Evolutionary conservation across 148 eudicot genomes (phyloP), one percentile per base, ranked within the genome.

Genomic region (Fallopia convolvulus): DNA sequence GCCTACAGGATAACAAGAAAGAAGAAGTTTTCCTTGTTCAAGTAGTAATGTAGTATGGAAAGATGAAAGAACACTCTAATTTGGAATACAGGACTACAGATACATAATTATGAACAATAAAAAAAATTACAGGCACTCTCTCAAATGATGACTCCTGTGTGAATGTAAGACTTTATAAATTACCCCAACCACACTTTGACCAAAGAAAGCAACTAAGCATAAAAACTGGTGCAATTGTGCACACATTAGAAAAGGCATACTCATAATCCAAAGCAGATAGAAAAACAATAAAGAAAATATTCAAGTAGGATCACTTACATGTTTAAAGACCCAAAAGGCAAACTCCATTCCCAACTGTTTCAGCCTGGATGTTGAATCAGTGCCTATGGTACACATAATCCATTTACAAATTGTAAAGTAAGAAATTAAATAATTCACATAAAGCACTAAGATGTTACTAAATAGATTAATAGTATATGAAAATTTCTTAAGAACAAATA

Each of bases 281-380:
- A 6, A 18, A 74, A 21, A 73, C 8, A 23, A 39, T 1, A 61
- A 74, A 50, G 48, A 10, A 55, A 20, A 40, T 33, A 21, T 70
- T 55, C 36, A 50, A 47, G 17, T 65, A 30, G 76, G 70, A 42
- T 76, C 55, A 66, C 96, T 87, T 88, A 94, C 97, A 91, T 94
- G 99, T 83, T 94, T 94, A 76, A 94, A 93, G 77, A 91, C 99
- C 99, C 99, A 94, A 46, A 94, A 96, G 68, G 96, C 90, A 79
- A 92, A 94, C 83, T 94, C 99, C 99, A 94, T 94, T 77, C 99
- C 99, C 76, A 89, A 74, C 83, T 91, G 99, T 90, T 89, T 94
- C 84, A 94, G 84, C 86, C 90, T 88, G 85, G 97, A 87, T 71
- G 97, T 90, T 71, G 94, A 91, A 85, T 85, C 92, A 85, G 30